phyloP scores from a whole-genome alignment of 1,284 basidiomycete species.

The Entoloma clypeatum region DNA sequence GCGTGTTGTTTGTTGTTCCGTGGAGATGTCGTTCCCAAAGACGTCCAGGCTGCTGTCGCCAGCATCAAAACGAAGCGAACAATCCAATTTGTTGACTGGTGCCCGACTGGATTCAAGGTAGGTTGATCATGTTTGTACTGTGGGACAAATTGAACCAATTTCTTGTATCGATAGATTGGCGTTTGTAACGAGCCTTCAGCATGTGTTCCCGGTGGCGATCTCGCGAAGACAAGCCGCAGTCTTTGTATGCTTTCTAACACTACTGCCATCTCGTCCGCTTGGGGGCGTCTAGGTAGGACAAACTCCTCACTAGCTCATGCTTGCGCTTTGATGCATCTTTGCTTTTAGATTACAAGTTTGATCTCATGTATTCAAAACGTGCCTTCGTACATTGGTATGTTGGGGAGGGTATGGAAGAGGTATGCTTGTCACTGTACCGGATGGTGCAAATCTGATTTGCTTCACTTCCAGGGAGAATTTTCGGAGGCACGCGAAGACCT shows the following conservation, averaged over 20 bases:
- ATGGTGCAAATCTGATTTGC: constrained; percentile 6
- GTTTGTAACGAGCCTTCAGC: constrained; percentile 97
- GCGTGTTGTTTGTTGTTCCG: constrained; percentile 89
- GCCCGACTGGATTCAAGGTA: constrained; percentile 94
- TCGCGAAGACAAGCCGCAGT: constrained; percentile 91
- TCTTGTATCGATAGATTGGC: constrained; percentile 59
- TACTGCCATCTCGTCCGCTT: constrained; percentile 91
- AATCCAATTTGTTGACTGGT: constrained; percentile 99
- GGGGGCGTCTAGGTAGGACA: constrained; percentile 79
- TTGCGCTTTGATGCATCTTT: not conserved
- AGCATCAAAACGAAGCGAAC: constrained; percentile 96
- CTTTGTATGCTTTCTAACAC: constrained; percentile 98
- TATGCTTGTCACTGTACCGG: constrained; percentile 19
- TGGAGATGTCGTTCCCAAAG: constrained; percentile 97
- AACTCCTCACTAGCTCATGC: not conserved
- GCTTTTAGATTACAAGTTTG: constrained; percentile 90
- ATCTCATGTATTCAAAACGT: constrained; percentile 95
- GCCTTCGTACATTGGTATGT: constrained; percentile 99
- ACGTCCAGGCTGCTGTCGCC: constrained; percentile 90
- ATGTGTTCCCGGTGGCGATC: constrained; percentile 88
- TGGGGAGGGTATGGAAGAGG: constrained; percentile 98
- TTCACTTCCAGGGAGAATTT: constrained; percentile 73
- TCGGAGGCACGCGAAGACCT: constrained; percentile 97
- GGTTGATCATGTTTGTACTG: constrained; percentile 45
- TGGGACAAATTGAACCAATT: constrained; percentile 38